Percentiles rank a stretch among this genome's conserved stretches.
Conservation (phyloP, 768 basidiomycete species). For the Rhizopogon rudus region DNA sequence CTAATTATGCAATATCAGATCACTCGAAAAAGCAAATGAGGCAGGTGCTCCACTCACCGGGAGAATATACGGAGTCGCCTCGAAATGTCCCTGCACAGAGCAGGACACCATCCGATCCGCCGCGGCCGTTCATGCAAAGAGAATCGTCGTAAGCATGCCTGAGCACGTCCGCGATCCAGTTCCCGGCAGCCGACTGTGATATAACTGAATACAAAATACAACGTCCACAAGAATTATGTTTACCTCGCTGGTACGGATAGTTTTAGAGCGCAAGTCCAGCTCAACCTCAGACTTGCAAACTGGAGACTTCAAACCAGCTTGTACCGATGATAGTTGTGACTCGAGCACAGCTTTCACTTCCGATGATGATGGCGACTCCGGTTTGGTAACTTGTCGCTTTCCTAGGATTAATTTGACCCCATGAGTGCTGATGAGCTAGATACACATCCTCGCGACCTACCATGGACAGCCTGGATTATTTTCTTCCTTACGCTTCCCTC, state of each 20-base stretch:
- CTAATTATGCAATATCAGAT: conserved; percentile 27
- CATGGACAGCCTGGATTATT: conserved; percentile 57
- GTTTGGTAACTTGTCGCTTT: conserved; percentile 57
- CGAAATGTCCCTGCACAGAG: conserved; percentile 81
- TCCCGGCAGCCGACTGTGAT: conserved; percentile 57
- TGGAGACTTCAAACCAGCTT: conserved; percentile 63
- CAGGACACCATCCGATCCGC: conserved; percentile 75
- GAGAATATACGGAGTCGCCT: conserved; percentile 81
- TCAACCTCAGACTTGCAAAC: conserved; percentile 65
- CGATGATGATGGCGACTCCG: conserved; percentile 52
- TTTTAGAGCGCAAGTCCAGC: conserved; percentile 71
- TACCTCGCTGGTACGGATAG: conserved; percentile 72
- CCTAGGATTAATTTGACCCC: conserved; percentile 36
- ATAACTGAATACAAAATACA: not conserved
- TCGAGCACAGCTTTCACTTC: conserved; percentile 55
- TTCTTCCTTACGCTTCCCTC: conserved; percentile 59
- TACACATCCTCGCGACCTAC: conserved; percentile 28
- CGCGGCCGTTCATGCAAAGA: conserved; percentile 49
- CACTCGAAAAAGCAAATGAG: not conserved
- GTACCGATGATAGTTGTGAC: conserved; percentile 62
- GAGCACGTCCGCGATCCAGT: conserved; percentile 85
- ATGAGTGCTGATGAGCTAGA: not conserved
- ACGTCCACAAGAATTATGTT: not conserved
- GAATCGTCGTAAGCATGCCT: conserved; percentile 79
- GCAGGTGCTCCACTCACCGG: conserved; percentile 41